Evolutionary conservation across 2,329 filamentous ascomycete species (phyloP).

Genomic region (Monosporascus sp.): DNA sequence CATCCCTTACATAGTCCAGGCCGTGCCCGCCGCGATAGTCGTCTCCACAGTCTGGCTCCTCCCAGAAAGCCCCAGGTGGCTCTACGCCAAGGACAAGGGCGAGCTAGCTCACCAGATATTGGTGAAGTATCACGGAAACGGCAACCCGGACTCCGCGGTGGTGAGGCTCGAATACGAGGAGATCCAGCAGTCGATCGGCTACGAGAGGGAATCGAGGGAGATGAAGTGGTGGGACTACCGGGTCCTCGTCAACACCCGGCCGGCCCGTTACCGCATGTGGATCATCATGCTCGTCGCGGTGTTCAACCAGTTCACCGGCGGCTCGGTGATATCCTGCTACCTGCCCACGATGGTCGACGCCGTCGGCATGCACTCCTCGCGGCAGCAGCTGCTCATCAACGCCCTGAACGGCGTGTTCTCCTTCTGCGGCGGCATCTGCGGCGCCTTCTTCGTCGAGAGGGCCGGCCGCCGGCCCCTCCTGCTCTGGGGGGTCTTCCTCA

Average conservation of each 20-base stretch:
- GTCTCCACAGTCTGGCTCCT: slow-evolving; percentile 33
- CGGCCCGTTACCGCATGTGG: slow-evolving; percentile 41
- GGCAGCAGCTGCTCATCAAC: slow-evolving; percentile 40
- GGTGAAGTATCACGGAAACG: slow-evolving; percentile 38
- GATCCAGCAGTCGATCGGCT: slow-evolving; percentile 35
- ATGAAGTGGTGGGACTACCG: slow-evolving; percentile 45
- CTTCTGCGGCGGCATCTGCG: slow-evolving; percentile 38
- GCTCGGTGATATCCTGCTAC: slow-evolving; percentile 43
- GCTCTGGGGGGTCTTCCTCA: slow-evolving; percentile 16
- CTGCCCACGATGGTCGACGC: slow-evolving; percentile 42
- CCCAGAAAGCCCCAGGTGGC: slow-evolving; percentile 37
- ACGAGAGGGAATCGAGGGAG: slow-evolving; percentile 37
- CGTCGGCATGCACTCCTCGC: slow-evolving; percentile 30
- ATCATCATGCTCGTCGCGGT: slow-evolving; percentile 47
- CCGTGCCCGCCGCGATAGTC: slow-evolving; percentile 37
- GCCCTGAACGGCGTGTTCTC: slow-evolving; percentile 42
- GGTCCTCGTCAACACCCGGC: slow-evolving; percentile 37
- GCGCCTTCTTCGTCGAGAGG: slow-evolving; percentile 37
- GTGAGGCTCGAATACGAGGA: slow-evolving; percentile 37
- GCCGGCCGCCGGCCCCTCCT: slow-evolving; percentile 44
- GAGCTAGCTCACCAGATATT: slow-evolving; percentile 36
- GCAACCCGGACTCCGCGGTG: slow-evolving; percentile 32
- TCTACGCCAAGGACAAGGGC: slow-evolving; percentile 34
- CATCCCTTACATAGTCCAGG: slow-evolving; percentile 44
- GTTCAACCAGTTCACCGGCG: slow-evolving; percentile 47